These are phyloP conservation scores for Parathielavia appendiculata DNA, from an alignment of 495 filamentous ascomycete species.

Conservation along the genomic window DNA sequence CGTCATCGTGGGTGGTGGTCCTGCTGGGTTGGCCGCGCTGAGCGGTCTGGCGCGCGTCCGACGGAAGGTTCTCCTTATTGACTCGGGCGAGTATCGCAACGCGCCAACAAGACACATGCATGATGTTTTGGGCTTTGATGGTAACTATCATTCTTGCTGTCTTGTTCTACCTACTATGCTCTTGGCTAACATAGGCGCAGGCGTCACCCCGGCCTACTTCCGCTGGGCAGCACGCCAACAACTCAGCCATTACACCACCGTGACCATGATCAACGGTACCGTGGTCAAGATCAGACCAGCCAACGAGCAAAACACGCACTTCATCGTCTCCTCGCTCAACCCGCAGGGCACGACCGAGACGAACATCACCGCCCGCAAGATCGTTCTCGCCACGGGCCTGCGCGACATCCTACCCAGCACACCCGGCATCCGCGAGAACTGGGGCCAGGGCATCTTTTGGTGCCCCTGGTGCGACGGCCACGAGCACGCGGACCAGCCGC, in stretches of 20 bases:
- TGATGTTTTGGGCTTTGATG: slow-evolving; percentile 55
- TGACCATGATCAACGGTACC: slow-evolving; percentile 46
- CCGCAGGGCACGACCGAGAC: not conserved
- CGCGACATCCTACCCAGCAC: slow-evolving; percentile 50
- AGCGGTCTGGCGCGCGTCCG: slow-evolving; percentile 54
- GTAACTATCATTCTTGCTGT: slow-evolving; percentile 26
- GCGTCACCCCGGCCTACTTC: slow-evolving; percentile 49
- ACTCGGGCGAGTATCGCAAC: slow-evolving; percentile 54
- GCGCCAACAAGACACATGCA: slow-evolving; percentile 52
- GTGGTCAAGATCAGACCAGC: slow-evolving; percentile 42
- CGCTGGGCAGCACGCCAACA: slow-evolving; percentile 49
- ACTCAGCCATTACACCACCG: slow-evolving; percentile 45
- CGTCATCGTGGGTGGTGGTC: slow-evolving; percentile 33
- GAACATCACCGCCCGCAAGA: slow-evolving; percentile 43
- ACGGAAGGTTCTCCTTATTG: slow-evolving; percentile 48
- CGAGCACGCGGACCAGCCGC: slow-evolving; percentile 52
- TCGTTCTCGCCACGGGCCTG: slow-evolving; percentile 54
- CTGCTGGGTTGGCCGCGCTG: slow-evolving; percentile 41
- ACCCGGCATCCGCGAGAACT: slow-evolving; percentile 47
- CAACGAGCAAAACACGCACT: slow-evolving; percentile 37
- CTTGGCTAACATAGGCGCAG: slow-evolving; percentile 24
- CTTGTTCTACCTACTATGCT: too few relatives aligned
- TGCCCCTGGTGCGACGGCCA: slow-evolving; percentile 60
- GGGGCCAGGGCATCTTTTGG: slow-evolving; percentile 57
- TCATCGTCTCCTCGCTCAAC: slow-evolving; percentile 33